Evolutionary conservation across 768 basidiomycete species (phyloP).

Genomic region (Dacryopinax primogenitus): DNA sequence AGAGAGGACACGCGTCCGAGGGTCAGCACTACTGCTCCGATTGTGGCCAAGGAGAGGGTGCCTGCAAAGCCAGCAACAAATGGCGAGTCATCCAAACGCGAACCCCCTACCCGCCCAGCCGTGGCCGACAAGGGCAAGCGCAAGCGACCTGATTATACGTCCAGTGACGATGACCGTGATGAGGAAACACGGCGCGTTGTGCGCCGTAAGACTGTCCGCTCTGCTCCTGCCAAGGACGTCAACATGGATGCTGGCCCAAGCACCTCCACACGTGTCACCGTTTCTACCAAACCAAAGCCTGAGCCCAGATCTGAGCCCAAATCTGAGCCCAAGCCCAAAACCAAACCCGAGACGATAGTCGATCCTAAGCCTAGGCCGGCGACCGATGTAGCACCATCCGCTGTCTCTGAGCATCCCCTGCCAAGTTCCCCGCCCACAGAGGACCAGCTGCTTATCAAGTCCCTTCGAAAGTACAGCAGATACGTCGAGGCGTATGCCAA

Average conservation of each 20-base stretch:
- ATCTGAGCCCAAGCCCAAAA: background rate
- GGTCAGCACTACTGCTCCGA: background rate
- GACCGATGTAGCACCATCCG: too few species aligned
- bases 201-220: background rate
- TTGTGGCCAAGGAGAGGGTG: background rate
- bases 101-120: background rate
- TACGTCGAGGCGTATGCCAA: constrained; percentile 2
- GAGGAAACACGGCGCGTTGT: background rate
- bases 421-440: background rate
- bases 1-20: background rate
- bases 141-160: background rate
- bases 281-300: background rate
- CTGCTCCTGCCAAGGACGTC: too few species aligned
- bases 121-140: background rate
- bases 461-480: background rate
- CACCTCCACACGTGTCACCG: too few species aligned
- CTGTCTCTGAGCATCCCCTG: too few species aligned
- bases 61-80: background rate
- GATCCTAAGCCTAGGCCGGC: too few species aligned
- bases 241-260: too few species aligned
- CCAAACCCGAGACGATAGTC: too few species aligned
- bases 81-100: background rate
- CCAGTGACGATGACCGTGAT: background rate
- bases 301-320: background rate
- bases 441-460: background rate